Evolutionary conservation across 148 eudicot species (phyloP).

Genomic region (Rhododendron williamsianum): DNA sequence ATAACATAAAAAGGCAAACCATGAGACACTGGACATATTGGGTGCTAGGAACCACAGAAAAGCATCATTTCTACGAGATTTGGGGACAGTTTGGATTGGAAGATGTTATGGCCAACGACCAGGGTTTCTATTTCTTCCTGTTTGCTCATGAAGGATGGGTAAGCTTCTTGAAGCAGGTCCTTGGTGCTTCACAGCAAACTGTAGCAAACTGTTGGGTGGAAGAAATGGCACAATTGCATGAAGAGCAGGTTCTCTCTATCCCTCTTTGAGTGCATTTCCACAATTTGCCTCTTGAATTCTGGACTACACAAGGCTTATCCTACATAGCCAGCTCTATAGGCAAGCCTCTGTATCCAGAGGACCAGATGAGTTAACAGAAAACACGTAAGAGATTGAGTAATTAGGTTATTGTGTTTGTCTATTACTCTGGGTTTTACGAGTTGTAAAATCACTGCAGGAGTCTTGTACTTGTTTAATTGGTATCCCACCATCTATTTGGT

Average conservation of each 20-base stretch:
- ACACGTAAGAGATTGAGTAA: background rate
- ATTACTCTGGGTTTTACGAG: background rate
- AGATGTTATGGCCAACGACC: background rate
- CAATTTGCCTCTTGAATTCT: background rate
- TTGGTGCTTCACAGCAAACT: background rate
- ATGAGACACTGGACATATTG: background rate
- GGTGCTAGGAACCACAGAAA: background rate
- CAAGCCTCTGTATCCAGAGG: background rate
- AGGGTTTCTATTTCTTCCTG: no score
- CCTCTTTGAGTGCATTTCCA: background rate
- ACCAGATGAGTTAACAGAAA: background rate
- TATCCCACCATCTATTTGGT: background rate
- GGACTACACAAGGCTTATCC: background rate
- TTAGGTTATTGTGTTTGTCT: background rate
- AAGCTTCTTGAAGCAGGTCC: background rate
- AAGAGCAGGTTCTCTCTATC: background rate
- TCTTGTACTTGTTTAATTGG: background rate
- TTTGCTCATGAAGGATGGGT: no score
- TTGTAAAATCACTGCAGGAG: background rate
- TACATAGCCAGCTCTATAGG: background rate
- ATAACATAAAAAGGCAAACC: background rate
- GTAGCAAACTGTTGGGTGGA: background rate
- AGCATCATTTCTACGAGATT: background rate
- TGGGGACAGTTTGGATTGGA: background rate
- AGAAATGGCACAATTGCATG: background rate